phyloP scores from a whole-genome alignment of 1,284 basidiomycete species.

The Apiotrichum sp. region DNA sequence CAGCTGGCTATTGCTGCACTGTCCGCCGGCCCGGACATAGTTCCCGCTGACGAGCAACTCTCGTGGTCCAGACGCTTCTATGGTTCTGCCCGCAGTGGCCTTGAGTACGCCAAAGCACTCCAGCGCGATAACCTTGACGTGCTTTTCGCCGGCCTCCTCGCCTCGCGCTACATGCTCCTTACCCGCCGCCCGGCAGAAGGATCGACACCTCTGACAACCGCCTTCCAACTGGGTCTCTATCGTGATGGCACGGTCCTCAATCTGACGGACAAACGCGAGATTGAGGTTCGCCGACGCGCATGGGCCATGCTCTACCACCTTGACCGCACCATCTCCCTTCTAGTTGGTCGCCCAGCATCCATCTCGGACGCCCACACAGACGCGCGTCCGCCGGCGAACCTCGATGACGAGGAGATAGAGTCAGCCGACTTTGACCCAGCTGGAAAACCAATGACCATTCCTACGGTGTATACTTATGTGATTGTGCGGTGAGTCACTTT shows the following conservation, averaged over 20 bases:
- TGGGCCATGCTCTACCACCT: conserved; percentile 48
- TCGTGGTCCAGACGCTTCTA: conserved; percentile 47
- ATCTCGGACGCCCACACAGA: conserved; percentile 49
- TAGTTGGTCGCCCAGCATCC: conserved; percentile 47
- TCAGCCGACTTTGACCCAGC: conserved; percentile 43
- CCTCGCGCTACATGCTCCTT: conserved; percentile 48
- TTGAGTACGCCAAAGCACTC: conserved; percentile 48
- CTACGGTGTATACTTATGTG: conserved; percentile 47
- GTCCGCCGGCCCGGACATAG: conserved; percentile 43
- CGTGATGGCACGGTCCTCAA: conserved; percentile 48
- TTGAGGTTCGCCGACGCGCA: conserved; percentile 47
- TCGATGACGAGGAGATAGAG: conserved; percentile 48
- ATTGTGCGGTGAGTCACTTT: conserved; percentile 35
- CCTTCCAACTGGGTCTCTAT: conserved; percentile 48
- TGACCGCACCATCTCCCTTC: conserved; percentile 46
- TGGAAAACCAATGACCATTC: conserved; percentile 45
- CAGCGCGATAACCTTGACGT: conserved; percentile 49
- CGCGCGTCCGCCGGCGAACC: conserved; percentile 46
- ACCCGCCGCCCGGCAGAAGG: conserved; percentile 48
- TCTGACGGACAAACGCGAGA: conserved; percentile 44
- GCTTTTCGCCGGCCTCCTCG: conserved; percentile 46
- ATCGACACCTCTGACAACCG: conserved; percentile 47
- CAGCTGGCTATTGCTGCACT: conserved; percentile 48
- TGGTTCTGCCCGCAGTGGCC: conserved; percentile 42
- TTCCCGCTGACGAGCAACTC: conserved; percentile 41